phyloP scores from a whole-genome alignment of 371 early-diverging fungal species.

The Mycotypha africana region DNA sequence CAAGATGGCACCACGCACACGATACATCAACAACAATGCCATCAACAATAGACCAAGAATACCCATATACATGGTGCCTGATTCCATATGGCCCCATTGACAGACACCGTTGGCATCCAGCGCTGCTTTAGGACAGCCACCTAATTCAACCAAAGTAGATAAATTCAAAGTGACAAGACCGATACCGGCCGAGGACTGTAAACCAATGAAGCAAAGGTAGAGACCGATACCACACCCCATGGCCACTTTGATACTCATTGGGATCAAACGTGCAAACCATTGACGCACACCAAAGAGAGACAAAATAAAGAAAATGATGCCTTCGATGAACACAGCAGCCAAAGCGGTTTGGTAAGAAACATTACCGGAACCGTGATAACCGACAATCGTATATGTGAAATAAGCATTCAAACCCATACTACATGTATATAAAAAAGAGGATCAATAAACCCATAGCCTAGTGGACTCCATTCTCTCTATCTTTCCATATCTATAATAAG shows the following conservation, averaged over 20 bases:
- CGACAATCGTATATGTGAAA: constrained; percentile 77
- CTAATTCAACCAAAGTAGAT: constrained; percentile 64
- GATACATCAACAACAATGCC: constrained; percentile 55
- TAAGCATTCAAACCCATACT: constrained; percentile 79
- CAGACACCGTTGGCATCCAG: constrained; percentile 52
- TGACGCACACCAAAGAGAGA: constrained; percentile 74
- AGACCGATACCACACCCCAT: constrained; percentile 77
- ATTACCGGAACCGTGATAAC: constrained; percentile 68
- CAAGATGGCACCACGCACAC: constrained; percentile 68
- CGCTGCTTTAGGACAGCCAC: constrained; percentile 53
- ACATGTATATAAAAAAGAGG: not conserved
- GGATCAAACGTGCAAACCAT: constrained; percentile 69
- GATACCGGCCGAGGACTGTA: constrained; percentile 74
- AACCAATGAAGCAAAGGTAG: constrained; percentile 69
- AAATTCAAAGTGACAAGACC: constrained; percentile 57
- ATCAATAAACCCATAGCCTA: too few species aligned
- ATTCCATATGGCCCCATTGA: constrained; percentile 57
- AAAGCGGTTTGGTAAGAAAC: constrained; percentile 65
- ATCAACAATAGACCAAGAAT: constrained; percentile 69
- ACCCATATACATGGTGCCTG: constrained; percentile 60
- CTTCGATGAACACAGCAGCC: constrained; percentile 77
- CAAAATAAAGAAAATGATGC: constrained; percentile 66
- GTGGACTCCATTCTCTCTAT: too few species aligned
- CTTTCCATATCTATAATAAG: too few species aligned
- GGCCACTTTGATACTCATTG: constrained; percentile 66